A percentile compares a stretch with the other conserved stretches of the same genome.
Evolutionary conservation across 2,329 filamentous ascomycete species (phyloP).

Genomic region (Pyrenochaeta sp.): DNA sequence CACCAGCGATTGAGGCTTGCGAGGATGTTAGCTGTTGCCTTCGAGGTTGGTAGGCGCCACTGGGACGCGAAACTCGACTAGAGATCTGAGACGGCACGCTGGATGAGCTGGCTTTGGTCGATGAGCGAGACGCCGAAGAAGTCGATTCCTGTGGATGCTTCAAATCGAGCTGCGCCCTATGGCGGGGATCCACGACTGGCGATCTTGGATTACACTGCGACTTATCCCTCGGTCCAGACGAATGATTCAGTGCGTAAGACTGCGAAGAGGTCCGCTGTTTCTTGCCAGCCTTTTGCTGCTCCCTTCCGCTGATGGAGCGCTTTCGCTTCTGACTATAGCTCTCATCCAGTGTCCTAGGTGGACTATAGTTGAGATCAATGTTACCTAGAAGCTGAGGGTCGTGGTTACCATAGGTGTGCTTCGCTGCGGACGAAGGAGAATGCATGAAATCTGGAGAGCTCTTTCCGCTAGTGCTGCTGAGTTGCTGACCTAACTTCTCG

Average conservation of each 20-base stretch:
- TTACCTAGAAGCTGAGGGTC: neutral
- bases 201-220: neutral
- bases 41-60: constrained; percentile 2
- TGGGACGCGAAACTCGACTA: neutral
- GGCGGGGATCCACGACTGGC: neutral
- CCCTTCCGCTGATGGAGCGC: constrained; percentile 1
- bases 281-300: constrained; percentile 12
- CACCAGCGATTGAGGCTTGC: neutral
- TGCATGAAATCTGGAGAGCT: constrained; percentile 5
- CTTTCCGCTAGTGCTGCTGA: neutral
- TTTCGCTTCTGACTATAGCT: constrained; percentile 20
- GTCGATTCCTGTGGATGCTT: neutral
- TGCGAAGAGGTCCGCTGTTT: constrained; percentile 11
- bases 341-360: neutral
- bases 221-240: neutral
- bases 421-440: neutral
- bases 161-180: neutral
- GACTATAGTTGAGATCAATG: neutral
- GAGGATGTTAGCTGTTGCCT: neutral
- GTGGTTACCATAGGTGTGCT: constrained; percentile 5
- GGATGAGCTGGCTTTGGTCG: constrained; percentile 1
- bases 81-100: neutral
- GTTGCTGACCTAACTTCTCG: neutral
- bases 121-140: neutral
- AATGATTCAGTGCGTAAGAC: neutral